A percentile compares a stretch with the other conserved stretches of the same genome.
Evolutionary conservation across 1,139 yeast genomes (phyloP).

Genomic region (Kluyveromyces marxianus): DNA sequence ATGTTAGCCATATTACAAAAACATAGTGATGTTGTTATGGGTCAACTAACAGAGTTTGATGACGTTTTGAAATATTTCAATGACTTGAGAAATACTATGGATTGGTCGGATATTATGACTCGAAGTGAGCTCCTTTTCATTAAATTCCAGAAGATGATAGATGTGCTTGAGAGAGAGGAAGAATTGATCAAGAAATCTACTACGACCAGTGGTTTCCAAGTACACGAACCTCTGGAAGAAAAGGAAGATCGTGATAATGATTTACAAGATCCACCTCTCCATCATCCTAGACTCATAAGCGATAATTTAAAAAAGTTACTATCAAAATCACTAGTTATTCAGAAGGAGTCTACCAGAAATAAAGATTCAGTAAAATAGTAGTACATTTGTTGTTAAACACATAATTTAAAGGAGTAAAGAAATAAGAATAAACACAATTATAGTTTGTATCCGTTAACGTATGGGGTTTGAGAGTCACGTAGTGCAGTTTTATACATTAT

Average conservation of each 20-base stretch:
- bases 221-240: constrained; percentile 1
- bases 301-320: constrained; percentile 54
- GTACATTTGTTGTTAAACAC: neutral
- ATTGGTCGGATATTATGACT: constrained; percentile 64
- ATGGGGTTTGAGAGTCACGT: too few relatives aligned
- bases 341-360: constrained; percentile 46
- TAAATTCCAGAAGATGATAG: constrained; percentile 71
- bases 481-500: too few relatives aligned
- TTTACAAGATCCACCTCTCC: constrained; percentile 9
- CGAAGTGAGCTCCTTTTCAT: constrained; percentile 77
- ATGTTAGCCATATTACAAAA: constrained; percentile 84
- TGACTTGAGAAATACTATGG: constrained; percentile 71
- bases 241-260: constrained; percentile 11
- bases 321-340: constrained; percentile 52
- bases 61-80: constrained; percentile 90
- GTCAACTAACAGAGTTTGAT: constrained; percentile 71
- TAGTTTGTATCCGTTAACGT: neutral
- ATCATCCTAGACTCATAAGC: constrained; percentile 30
- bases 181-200: constrained; percentile 6
- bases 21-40: constrained; percentile 70
- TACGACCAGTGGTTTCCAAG: constrained; percentile 4
- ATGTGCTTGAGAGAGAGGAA: constrained; percentile 40
- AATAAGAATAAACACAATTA: neutral
- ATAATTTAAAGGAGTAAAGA: neutral
- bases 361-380: constrained; percentile 21